Evolutionary conservation across 805 yeast genomes (phyloP).

Genomic region (Kuraishia borneana): DNA sequence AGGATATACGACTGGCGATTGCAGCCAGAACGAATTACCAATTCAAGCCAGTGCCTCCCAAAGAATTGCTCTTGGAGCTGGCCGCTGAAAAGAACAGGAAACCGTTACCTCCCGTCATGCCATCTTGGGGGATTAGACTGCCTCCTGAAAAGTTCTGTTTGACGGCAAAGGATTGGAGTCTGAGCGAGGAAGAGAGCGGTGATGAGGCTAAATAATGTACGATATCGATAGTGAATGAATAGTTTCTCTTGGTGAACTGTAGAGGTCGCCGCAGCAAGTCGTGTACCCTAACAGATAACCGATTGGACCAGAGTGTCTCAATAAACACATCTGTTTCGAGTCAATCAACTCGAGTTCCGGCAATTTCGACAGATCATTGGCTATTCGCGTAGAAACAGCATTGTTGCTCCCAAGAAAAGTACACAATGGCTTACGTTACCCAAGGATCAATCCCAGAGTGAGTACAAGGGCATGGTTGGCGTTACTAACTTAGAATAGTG

Average conservation of each 20-base stretch:
- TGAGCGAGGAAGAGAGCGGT: constrained; percentile 32
- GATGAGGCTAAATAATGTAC: too few species aligned
- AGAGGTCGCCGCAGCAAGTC: too few species aligned
- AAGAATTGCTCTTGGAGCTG: constrained; percentile 78
- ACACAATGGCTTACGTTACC: constrained; percentile 26
- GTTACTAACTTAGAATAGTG: constrained; percentile 25
- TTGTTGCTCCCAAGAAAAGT: too few species aligned
- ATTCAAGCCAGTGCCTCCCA: constrained; percentile 92
- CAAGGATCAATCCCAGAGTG: constrained; percentile 59
- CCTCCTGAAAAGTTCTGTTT: constrained; percentile 98
- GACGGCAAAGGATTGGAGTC: constrained; percentile 70
- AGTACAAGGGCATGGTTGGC: constrained; percentile 13
- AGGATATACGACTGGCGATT: constrained; percentile 85
- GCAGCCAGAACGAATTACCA: constrained; percentile 93
- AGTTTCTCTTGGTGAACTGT: too few species aligned
- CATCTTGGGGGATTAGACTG: constrained; percentile 81
- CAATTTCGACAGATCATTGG: too few species aligned
- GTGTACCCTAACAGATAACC: too few species aligned
- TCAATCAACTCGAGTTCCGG: too few species aligned
- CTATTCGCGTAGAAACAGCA: too few species aligned
- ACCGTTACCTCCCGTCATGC: constrained; percentile 84
- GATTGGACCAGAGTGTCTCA: too few species aligned
- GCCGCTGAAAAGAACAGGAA: constrained; percentile 89
- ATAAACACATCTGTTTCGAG: too few species aligned
- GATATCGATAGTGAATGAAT: too few species aligned